Evolutionary conservation across 192 early-diverging fungal species (phyloP).

Genomic region (Coemansia sp.): DNA sequence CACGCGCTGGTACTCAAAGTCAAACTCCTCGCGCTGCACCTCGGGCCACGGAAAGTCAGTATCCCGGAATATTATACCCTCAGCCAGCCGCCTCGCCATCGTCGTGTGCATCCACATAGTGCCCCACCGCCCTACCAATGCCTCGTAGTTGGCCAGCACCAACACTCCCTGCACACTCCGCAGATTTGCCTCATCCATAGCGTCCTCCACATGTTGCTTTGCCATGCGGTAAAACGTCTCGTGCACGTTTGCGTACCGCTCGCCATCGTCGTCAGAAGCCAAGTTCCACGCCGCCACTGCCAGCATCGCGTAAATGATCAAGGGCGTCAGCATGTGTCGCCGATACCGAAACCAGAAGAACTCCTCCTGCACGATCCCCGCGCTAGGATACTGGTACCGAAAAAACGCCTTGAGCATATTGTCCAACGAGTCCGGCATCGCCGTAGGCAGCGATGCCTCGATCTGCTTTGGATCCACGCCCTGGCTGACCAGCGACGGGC

Average conservation of each 20-base stretch:
- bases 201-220: conserved; percentile 53
- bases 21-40: conserved; percentile 42
- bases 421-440: conserved; percentile 42
- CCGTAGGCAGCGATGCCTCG: conserved; percentile 40
- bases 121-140: conserved; percentile 54
- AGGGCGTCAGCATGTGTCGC: conserved; percentile 54
- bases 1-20: conserved; percentile 56
- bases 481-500: conserved; percentile 25
- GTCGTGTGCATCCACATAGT: conserved; percentile 59
- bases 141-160: conserved; percentile 56
- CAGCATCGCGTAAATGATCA: conserved; percentile 55
- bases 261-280: conserved; percentile 33
- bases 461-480: conserved; percentile 41
- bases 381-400: conserved; percentile 55
- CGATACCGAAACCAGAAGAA: conserved; percentile 56
- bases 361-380: conserved; percentile 50
- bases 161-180: conserved; percentile 53
- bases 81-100: conserved; percentile 50
- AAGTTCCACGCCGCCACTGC: conserved; percentile 53
- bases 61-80: conserved; percentile 51
- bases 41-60: conserved; percentile 53
- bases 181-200: conserved; percentile 55
- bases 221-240: conserved; percentile 48
- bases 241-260: conserved; percentile 35
- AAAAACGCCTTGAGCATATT: conserved; percentile 57